Percentiles rank a stretch among this genome's conserved stretches.
These are phyloP conservation scores for Scheffersomyces segobiensis DNA, from an alignment of 1,139 yeast genomes.

Conservation along the genomic window DNA sequence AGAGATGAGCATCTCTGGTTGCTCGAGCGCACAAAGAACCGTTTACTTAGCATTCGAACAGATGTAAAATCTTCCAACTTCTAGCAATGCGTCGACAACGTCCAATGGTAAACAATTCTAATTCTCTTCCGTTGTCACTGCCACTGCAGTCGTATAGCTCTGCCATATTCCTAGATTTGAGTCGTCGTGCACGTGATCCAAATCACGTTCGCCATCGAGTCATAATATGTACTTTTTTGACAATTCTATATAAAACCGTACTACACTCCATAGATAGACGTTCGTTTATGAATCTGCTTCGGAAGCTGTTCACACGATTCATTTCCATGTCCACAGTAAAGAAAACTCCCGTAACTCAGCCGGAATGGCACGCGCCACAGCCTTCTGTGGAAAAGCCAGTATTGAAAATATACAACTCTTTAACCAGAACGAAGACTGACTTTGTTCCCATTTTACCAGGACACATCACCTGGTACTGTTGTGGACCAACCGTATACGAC, in stretches of 20 bases:
- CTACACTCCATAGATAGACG: neutral
- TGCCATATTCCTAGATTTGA: neutral
- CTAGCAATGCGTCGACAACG: neutral
- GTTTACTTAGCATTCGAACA: neutral
- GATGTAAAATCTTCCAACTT: neutral
- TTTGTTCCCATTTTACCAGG: slow-evolving; percentile 65
- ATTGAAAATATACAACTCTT: slow-evolving; percentile 63
- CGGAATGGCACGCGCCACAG: slow-evolving; percentile 39
- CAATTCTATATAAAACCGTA: neutral
- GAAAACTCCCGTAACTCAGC: slow-evolving; percentile 26
- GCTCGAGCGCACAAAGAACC: neutral
- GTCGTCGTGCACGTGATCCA: neutral
- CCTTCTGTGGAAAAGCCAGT: slow-evolving; percentile 16
- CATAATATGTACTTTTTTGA: neutral
- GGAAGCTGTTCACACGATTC: neutral
- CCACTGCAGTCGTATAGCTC: neutral
- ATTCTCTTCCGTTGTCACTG: no score
- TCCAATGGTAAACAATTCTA: neutral
- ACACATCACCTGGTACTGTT: slow-evolving; percentile 89
- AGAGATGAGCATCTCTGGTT: neutral
- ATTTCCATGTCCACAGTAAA: slow-evolving; percentile 11
- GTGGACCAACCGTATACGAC: slow-evolving; percentile 99
- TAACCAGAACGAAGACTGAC: slow-evolving; percentile 78
- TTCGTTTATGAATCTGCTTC: neutral
- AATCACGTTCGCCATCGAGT: neutral